Evolutionary conservation across 176 grass and related monocot species (phyloP).

Genomic region (Elaeis guineensis): DNA sequence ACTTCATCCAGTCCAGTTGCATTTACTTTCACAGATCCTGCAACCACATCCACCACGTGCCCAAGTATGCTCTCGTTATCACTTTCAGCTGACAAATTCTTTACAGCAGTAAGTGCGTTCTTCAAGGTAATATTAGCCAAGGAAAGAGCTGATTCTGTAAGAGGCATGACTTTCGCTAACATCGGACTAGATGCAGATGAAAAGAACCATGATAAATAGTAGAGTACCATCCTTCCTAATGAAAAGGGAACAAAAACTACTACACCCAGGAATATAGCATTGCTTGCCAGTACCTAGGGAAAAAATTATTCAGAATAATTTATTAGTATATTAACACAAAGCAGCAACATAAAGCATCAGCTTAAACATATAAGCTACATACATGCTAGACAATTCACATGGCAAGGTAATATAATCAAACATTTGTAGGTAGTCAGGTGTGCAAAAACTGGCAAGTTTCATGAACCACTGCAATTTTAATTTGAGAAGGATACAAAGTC

Average conservation of each 20-base stretch:
- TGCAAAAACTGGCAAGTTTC: too few species aligned
- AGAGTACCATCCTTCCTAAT: slow-evolving; percentile 85
- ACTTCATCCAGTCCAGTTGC: slow-evolving; percentile 46
- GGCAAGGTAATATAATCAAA: too few species aligned
- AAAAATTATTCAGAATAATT: not conserved
- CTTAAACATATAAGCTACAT: too few species aligned
- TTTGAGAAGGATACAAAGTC: too few species aligned
- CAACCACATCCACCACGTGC: slow-evolving; percentile 67
- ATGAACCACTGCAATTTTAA: too few species aligned
- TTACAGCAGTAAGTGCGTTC: slow-evolving; percentile 61
- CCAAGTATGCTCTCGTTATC: slow-evolving; percentile 60
- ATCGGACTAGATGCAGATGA: slow-evolving; percentile 81
- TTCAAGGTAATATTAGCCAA: slow-evolving; percentile 85
- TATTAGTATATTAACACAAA: too few species aligned
- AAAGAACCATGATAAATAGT: slow-evolving; percentile 94
- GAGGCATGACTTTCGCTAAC: slow-evolving; percentile 64
- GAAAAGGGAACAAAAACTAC: slow-evolving; percentile 95
- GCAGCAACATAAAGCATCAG: too few species aligned
- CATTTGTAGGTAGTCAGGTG: too few species aligned
- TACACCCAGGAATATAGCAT: slow-evolving; percentile 97
- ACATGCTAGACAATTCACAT: too few species aligned
- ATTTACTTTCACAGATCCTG: slow-evolving; percentile 78
- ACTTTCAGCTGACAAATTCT: slow-evolving; percentile 71
- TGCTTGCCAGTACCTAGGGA: slow-evolving; percentile 88
- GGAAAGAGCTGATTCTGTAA: slow-evolving; percentile 72